Percentiles rank a stretch among this genome's conserved stretches.
Conservation (phyloP, 164 flowering plant species). For the Chloranthus sessilifolius region DNA sequence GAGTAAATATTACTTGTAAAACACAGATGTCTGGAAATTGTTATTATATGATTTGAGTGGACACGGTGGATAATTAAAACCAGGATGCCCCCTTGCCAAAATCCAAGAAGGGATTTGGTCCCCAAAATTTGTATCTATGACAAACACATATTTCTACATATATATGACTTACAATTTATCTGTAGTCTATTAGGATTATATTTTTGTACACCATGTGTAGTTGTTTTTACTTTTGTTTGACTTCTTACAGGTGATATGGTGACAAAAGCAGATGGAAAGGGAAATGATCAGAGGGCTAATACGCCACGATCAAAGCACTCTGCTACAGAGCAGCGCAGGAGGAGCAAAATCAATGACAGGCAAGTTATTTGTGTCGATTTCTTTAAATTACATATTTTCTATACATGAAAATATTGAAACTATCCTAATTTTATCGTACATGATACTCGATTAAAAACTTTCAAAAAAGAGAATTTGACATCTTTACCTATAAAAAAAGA, state of each 20-base stretch:
- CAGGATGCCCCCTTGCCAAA: not conserved
- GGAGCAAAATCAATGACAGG: constrained; percentile 97
- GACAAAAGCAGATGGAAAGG: constrained; percentile 27
- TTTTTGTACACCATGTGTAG: not conserved
- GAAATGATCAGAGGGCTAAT: constrained; percentile 52
- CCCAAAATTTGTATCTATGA: not conserved
- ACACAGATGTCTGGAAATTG: no score
- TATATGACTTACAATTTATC: not conserved
- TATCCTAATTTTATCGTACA: no score
- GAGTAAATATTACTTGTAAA: no score
- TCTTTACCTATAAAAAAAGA: no score
- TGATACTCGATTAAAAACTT: no score
- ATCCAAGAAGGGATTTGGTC: not conserved
- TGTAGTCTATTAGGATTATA: not conserved
- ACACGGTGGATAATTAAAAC: not conserved
- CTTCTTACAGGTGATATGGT: constrained; percentile 36
- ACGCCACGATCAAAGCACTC: constrained; percentile 88
- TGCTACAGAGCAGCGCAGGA: constrained; percentile 90
- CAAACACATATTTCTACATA: not conserved
- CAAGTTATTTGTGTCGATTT: constrained; percentile 32
- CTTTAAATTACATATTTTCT: no score
- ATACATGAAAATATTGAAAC: no score
- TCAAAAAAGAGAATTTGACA: no score
- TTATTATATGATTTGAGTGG: no score
- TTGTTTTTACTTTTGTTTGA: constrained; percentile 4